Conservation (phyloP, 306 rosid genomes). For the Ormosia emarginata region DNA sequence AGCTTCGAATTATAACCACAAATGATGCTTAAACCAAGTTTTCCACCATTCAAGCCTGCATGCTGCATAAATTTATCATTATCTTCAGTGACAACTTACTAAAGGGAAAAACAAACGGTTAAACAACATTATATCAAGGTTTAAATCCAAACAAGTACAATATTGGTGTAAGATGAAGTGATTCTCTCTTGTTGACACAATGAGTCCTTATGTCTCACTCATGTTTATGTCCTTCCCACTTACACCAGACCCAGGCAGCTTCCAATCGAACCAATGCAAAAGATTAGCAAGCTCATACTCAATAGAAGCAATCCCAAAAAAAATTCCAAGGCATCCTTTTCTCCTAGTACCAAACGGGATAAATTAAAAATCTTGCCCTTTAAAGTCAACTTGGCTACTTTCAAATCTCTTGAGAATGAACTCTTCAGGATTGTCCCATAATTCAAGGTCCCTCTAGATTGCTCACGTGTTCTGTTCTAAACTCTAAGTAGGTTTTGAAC, state of each 20-base stretch:
- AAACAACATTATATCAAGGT: neutral
- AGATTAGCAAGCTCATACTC: slow-evolving; percentile 11
- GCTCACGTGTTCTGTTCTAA: neutral
- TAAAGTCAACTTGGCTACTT: neutral
- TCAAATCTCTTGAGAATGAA: slow-evolving; percentile 19
- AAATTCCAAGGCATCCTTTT: slow-evolving; percentile 7
- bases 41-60: no score
- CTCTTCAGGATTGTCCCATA: slow-evolving; percentile 2
- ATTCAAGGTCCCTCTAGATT: neutral
- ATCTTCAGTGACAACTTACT: no score
- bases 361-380: neutral
- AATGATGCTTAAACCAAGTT: no score
- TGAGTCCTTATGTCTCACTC: slow-evolving; percentile 17
- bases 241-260: neutral
- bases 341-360: slow-evolving; percentile 10
- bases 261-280: slow-evolving; percentile 37
- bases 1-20: no score
- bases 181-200: slow-evolving; percentile 26
- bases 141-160: neutral
- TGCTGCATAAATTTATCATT: no score
- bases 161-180: slow-evolving; percentile 31
- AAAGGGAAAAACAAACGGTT: no score
- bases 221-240: slow-evolving; percentile 18
- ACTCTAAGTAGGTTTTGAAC: no score
- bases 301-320: neutral